Evolutionary conservation across 2,329 filamentous ascomycete genomes (phyloP).

Genomic region (Neofusicoccum cordaticola): DNA sequence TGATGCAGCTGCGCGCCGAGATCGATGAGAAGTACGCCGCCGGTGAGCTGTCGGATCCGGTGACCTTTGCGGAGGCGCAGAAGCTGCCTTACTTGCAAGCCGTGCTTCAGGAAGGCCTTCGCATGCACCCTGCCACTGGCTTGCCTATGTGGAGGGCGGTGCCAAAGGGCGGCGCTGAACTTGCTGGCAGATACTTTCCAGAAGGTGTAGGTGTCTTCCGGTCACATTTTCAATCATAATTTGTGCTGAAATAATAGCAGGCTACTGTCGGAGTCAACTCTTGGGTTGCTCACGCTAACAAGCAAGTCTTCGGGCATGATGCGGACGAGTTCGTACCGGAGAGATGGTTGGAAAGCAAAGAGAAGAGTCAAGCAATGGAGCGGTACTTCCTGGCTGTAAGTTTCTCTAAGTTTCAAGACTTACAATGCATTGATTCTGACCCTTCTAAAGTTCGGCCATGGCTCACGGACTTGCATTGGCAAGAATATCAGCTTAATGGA

Average conservation of each 20-base stretch:
- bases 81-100: neutral
- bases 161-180: neutral
- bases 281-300: conserved; percentile 38
- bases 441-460: conserved; percentile 31
- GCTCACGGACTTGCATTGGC: conserved; percentile 38
- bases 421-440: neutral
- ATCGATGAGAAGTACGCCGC: neutral
- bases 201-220: conserved; percentile 20
- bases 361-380: neutral
- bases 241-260: neutral
- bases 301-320: conserved; percentile 36
- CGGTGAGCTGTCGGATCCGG: neutral
- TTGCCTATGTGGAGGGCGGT: neutral
- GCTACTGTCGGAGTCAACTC: conserved; percentile 40
- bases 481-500: conserved; percentile 38
- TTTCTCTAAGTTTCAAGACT: neutral
- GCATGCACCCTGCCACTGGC: neutral
- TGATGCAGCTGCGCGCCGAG: neutral
- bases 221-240: neutral
- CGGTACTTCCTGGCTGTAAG: neutral
- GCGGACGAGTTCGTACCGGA: conserved; percentile 38
- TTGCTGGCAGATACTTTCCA: conserved; percentile 33
- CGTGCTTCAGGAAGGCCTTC: neutral
- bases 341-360: conserved; percentile 26
- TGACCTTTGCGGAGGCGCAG: neutral